Percentiles rank a stretch among this genome's conserved stretches.
These are phyloP conservation scores for Stygiomarasmius scandens DNA, from an alignment of 1,284 basidiomycete genomes.

Conservation along the genomic window DNA sequence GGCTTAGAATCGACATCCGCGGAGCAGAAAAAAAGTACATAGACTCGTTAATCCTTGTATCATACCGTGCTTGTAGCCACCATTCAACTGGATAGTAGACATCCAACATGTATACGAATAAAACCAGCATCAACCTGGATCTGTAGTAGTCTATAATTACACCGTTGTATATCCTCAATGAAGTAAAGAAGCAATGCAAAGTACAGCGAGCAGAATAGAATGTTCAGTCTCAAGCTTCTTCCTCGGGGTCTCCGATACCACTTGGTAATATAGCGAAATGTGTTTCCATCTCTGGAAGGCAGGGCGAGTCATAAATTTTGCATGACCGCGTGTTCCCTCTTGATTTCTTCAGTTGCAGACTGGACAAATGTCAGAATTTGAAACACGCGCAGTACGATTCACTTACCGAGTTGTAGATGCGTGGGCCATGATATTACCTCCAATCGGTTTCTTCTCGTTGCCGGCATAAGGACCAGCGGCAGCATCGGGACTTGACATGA, in stretches of 20 bases:
- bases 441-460: conserved; percentile 97
- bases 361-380: conserved; percentile 30
- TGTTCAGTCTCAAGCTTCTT: conserved; percentile 53
- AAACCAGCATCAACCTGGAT: conserved; percentile 17
- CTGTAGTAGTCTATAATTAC: not conserved
- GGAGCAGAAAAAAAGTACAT: conserved; percentile 1
- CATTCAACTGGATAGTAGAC: conserved; percentile 32
- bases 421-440: conserved; percentile 96
- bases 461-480: conserved; percentile 86
- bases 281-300: conserved; percentile 95
- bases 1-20: conserved; percentile 42
- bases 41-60: not conserved
- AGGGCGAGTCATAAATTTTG: conserved; percentile 98
- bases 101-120: not conserved
- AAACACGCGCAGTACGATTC: not conserved
- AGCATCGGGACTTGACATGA: conserved; percentile 97
- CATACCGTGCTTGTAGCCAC: conserved; percentile 8
- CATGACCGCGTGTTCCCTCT: conserved; percentile 92
- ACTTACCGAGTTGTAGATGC: conserved; percentile 88
- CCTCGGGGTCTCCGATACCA: conserved; percentile 92
- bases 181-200: conserved; percentile 5
- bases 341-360: conserved; percentile 91
- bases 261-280: conserved; percentile 91
- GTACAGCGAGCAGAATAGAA: conserved; percentile 16
- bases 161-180: conserved; percentile 11